Percentiles rank a stretch among this genome's conserved stretches.
Conservation (phyloP, 164 flowering plant species). For the Euptelea pleiosperma region DNA sequence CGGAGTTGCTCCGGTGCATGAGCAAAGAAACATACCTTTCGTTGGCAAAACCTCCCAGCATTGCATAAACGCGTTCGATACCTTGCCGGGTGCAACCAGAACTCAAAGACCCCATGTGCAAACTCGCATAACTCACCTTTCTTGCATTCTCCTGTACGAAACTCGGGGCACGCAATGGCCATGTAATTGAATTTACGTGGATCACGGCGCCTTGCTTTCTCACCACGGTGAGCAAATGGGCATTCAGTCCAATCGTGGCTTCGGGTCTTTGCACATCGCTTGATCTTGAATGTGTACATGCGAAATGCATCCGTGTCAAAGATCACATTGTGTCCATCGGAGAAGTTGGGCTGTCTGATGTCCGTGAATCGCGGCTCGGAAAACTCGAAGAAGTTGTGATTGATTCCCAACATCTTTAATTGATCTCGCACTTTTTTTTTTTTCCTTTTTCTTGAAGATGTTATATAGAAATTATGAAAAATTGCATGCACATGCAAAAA, state of each 20-base stretch:
- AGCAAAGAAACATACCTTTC: conserved; percentile 70
- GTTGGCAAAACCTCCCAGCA: conserved; percentile 36
- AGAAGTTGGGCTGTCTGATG: neutral
- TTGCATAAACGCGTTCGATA: conserved; percentile 60
- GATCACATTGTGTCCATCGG: neutral
- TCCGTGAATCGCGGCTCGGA: neutral
- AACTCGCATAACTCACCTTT: conserved; percentile 41
- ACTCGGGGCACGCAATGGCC: conserved; percentile 38
- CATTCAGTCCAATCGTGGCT: conserved; percentile 65
- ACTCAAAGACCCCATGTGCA: conserved; percentile 66
- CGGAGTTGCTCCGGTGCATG: conserved; percentile 52
- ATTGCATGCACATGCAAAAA: conserved; percentile 12
- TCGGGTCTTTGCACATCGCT: conserved; percentile 27
- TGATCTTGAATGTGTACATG: conserved; percentile 53
- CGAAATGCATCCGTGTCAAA: conserved; percentile 41
- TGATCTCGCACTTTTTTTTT: too few species aligned
- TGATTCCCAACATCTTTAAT: conserved; percentile 9
- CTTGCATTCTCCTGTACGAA: conserved; percentile 33
- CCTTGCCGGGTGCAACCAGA: conserved; percentile 59
- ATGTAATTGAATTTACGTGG: conserved; percentile 32
- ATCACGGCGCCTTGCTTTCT: conserved; percentile 55
- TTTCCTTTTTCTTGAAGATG: neutral
- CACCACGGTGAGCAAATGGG: conserved; percentile 54
- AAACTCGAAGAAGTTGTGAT: neutral
- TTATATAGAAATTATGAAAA: neutral